A percentile compares a stretch with the other conserved stretches of the same genome.
Evolutionary conservation across 257 asterid genomes (phyloP).

Genomic region (Lycium barbarum): DNA sequence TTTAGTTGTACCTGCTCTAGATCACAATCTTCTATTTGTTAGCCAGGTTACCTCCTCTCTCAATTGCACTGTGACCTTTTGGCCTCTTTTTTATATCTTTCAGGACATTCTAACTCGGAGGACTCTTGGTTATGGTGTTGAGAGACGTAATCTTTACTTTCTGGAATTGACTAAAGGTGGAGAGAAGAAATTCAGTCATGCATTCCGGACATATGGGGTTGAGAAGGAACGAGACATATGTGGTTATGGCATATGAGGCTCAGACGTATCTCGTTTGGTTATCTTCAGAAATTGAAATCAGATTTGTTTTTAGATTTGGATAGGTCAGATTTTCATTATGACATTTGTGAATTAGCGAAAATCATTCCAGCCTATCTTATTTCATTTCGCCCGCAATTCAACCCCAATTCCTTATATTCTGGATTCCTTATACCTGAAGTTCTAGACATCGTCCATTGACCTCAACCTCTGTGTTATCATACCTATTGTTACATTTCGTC

Average conservation of each 20-base stretch:
- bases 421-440: no score
- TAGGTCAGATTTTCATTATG: constrained; percentile 11
- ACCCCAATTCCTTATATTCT: neutral
- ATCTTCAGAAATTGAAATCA: neutral
- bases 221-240: neutral
- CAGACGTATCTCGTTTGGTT: constrained; percentile 29
- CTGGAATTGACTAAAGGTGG: neutral
- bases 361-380: constrained; percentile 10
- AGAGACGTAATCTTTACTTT: neutral
- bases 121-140: constrained; percentile 38
- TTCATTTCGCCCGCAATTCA: constrained; percentile 23
- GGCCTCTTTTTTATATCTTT: constrained; percentile 1
- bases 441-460: no score
- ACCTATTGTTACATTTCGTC: no score
- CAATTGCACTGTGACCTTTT: constrained; percentile 26
- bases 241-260: constrained; percentile 30
- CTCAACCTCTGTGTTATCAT: no score
- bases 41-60: constrained; percentile 1
- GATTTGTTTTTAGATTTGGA: neutral
- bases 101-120: constrained; percentile 30
- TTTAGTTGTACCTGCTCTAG: neutral
- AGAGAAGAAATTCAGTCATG: neutral
- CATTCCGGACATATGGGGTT: neutral
- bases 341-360: constrained; percentile 32
- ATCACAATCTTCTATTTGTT: neutral